phyloP scores from a whole-genome alignment of 306 rosid species.

The Vigna angularis region DNA sequence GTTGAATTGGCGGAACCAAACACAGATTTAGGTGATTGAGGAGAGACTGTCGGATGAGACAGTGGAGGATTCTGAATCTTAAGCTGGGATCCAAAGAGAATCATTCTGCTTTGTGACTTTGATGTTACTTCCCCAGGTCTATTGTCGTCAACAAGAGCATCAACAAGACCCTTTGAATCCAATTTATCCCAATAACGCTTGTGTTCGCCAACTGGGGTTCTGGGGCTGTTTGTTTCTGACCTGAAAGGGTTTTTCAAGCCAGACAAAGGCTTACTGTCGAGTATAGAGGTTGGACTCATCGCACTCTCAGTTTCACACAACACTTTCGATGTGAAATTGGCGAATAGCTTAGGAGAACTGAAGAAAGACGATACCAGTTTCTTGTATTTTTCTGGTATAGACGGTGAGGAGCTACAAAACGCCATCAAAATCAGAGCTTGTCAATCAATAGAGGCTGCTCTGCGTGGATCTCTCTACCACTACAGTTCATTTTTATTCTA shows the following conservation, averaged over 20 bases:
- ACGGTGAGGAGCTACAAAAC: slow-evolving; percentile 46
- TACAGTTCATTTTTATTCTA: slow-evolving; percentile 23
- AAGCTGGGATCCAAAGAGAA: slow-evolving; percentile 76
- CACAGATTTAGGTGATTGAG: slow-evolving; percentile 40
- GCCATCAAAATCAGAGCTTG: slow-evolving; percentile 56
- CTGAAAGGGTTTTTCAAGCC: slow-evolving; percentile 60
- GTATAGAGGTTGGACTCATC: slow-evolving; percentile 87
- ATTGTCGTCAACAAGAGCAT: slow-evolving; percentile 61
- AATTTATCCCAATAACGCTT: slow-evolving; percentile 65
- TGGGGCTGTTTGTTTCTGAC: slow-evolving; percentile 57
- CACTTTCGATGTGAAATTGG: slow-evolving; percentile 53
- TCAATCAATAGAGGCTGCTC: slow-evolving; percentile 1
- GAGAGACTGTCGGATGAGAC: slow-evolving; percentile 38
- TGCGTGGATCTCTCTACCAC: slow-evolving; percentile 38
- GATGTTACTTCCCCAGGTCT: slow-evolving; percentile 37
- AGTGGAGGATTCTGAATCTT: slow-evolving; percentile 72
- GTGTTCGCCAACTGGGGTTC: slow-evolving; percentile 52
- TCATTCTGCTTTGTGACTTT: slow-evolving; percentile 56
- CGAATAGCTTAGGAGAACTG: slow-evolving; percentile 60
- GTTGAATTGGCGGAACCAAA: slow-evolving; percentile 42
- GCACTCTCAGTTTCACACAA: slow-evolving; percentile 60
- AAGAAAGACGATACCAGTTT: slow-evolving; percentile 59
- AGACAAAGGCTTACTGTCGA: slow-evolving; percentile 61
- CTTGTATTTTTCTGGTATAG: slow-evolving; percentile 54
- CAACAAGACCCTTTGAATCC: slow-evolving; percentile 70